Evolutionary conservation across 1,139 yeast species (phyloP).

Genomic region (Cylindricascospora bacillispora): DNA sequence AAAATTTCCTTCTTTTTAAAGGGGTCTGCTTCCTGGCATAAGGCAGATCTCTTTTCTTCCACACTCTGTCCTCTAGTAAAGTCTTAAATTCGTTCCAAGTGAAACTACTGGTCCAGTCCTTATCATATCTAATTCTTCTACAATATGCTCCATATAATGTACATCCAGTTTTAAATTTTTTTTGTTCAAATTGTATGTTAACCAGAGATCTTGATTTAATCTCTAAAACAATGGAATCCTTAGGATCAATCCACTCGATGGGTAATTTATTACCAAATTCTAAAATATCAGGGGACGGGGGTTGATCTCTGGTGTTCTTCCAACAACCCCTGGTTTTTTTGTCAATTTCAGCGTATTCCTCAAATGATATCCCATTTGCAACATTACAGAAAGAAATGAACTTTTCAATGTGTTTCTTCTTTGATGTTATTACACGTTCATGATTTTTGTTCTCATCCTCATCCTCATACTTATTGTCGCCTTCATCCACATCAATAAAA

Average conservation of each 20-base stretch:
- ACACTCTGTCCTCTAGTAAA: slow-evolving; percentile 21
- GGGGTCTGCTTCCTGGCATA: not conserved
- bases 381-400: slow-evolving; percentile 62
- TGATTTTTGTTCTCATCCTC: slow-evolving; percentile 3
- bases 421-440: slow-evolving; percentile 2
- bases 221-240: slow-evolving; percentile 67
- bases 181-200: slow-evolving; percentile 29
- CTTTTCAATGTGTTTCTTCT: slow-evolving; percentile 18
- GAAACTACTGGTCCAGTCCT: slow-evolving; percentile 43
- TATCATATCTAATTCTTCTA: slow-evolving; percentile 55
- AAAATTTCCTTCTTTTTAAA: slow-evolving; percentile 8
- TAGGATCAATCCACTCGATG: slow-evolving; percentile 67
- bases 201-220: slow-evolving; percentile 72
- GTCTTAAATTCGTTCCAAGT: slow-evolving; percentile 42
- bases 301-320: slow-evolving; percentile 32
- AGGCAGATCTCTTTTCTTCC: slow-evolving; percentile 5
- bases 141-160: slow-evolving; percentile 74
- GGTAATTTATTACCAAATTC: slow-evolving; percentile 55
- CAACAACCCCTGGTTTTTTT: slow-evolving; percentile 49
- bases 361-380: slow-evolving; percentile 69
- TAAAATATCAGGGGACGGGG: slow-evolving; percentile 33
- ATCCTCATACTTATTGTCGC: not conserved
- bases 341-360: slow-evolving; percentile 49
- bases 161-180: slow-evolving; percentile 47
- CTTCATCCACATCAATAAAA: not conserved